Percentiles rank a stretch among this genome's conserved stretches.
Evolutionary conservation across 805 yeast genomes (phyloP).

Genomic region (Huiozyma sinensis): DNA sequence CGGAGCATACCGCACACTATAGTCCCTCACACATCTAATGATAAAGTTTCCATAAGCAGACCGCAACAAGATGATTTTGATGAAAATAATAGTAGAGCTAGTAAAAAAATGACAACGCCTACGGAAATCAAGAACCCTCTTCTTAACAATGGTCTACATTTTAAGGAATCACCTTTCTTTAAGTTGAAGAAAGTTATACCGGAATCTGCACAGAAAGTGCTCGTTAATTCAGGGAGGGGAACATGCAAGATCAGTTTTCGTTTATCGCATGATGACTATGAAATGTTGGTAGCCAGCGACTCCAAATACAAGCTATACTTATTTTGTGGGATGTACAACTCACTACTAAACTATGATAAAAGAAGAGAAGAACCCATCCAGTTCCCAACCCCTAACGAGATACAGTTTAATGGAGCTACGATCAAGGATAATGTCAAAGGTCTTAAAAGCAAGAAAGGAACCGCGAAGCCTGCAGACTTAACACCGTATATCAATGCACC

Average conservation of each 20-base stretch:
- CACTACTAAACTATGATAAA: conserved; percentile 2
- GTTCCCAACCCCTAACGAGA: conserved; percentile 63
- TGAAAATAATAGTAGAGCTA: too few relatives aligned
- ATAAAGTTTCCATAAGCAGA: not conserved
- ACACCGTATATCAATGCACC: conserved; percentile 34
- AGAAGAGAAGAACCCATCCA: conserved; percentile 58
- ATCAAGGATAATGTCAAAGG: conserved; percentile 64
- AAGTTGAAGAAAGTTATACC: conserved; percentile 40
- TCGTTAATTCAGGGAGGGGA: conserved; percentile 34
- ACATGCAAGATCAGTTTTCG: conserved; percentile 34
- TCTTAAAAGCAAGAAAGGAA: conserved; percentile 15
- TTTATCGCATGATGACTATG: conserved; percentile 34
- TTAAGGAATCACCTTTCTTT: conserved; percentile 42
- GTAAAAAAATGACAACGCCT: not conserved
- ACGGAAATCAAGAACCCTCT: not conserved
- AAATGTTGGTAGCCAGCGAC: conserved; percentile 22
- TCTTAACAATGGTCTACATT: conserved; percentile 1
- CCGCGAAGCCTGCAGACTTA: conserved; percentile 57
- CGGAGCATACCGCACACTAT: too few relatives aligned
- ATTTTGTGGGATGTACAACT: conserved; percentile 31
- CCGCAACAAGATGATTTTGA: not conserved
- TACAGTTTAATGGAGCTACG: conserved; percentile 43
- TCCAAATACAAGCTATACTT: conserved; percentile 34
- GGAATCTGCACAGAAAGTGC: not conserved
- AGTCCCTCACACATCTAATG: not conserved